Conservation (phyloP, 2,329 filamentous ascomycete genomes). For the Cladosporium sp. region DNA sequence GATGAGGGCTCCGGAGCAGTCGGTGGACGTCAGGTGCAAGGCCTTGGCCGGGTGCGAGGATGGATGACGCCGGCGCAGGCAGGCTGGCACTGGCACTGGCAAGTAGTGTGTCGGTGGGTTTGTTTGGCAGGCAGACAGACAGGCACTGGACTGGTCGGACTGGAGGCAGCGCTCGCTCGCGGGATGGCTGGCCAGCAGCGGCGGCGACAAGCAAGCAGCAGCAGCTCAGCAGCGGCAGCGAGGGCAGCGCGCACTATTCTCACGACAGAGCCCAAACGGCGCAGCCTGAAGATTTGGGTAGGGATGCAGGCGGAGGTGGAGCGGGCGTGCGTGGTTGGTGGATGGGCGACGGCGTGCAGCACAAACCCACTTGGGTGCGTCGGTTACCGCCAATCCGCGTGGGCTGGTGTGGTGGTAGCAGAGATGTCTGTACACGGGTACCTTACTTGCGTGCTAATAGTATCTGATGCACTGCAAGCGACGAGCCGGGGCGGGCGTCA, state of each 20-base stretch:
- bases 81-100: not conserved
- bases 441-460: conserved; percentile 10
- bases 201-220: not conserved
- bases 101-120: not conserved
- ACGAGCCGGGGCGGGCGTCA: conserved; percentile 6
- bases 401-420: not conserved
- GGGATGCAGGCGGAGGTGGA: conserved; percentile 12
- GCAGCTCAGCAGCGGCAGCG: not conserved
- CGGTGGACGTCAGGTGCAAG: conserved; percentile 17
- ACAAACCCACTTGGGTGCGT: conserved; percentile 8
- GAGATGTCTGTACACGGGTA: conserved; percentile 11
- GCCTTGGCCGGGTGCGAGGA: conserved; percentile 7
- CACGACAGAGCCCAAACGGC: conserved; percentile 2
- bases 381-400: conserved; percentile 9
- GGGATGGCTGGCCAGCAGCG: not conserved
- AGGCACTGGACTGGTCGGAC: not conserved
- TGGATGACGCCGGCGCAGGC: conserved; percentile 4
- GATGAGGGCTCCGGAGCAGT: not conserved
- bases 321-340: conserved; percentile 6
- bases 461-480: not conserved
- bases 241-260: not conserved
- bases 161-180: conserved; percentile 4
- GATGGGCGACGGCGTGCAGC: not conserved
- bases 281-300: conserved; percentile 17
- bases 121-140: not conserved